Evolutionary conservation across 2,329 filamentous ascomycete genomes (phyloP), one percentile per base, ranked within the genome.

Genomic region (Claviceps capensis): DNA sequence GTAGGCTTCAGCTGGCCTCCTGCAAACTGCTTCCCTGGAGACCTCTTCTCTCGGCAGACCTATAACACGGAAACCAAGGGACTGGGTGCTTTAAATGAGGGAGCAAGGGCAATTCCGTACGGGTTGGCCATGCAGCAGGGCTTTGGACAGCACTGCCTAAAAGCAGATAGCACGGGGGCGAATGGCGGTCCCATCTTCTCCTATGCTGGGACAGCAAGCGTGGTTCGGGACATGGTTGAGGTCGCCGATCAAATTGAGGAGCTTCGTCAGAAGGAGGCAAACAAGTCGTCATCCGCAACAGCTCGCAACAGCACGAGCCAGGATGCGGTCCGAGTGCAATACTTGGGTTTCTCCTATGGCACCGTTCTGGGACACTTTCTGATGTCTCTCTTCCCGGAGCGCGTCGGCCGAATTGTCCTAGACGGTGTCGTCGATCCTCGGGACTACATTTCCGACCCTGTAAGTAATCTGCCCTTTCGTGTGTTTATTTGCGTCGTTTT

Each of bases 261-360:
- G 46, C 53, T 61, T 11, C 48, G 44, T 2, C 14, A 17, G n/a
- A 46, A 41, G 8, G 23, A 16, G 16, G 40, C 45, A 45, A 40
- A 43, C 30, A 48, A 41, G 6, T 44, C 17, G 17, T 38, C 45
- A 30, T 36, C 17, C 16, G 17, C 45, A 13, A 19, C 34, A 7
- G 22, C 16, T 22, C 22, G 3, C 13, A 50, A 45, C 22, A 30
- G 36, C 22, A 51, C 48, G 26, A 22, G 26, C 3, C 40, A 41
- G 4, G 22, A 48, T 9, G 45, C 37, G n/a, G 49, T 59, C n/a
- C 55, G 61, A 9, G 54, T 74, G 34, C 68, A 69, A 55, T 76
- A 72, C 55, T 71, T 70, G 65, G 72, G 72, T 0, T 65, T 74
- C 48, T 72, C 69, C n/a, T 75, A 76, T 9, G 58, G 60, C 9